Evolutionary conservation across 805 yeast genomes (phyloP).

Genomic region (Metschnikowia similis): DNA sequence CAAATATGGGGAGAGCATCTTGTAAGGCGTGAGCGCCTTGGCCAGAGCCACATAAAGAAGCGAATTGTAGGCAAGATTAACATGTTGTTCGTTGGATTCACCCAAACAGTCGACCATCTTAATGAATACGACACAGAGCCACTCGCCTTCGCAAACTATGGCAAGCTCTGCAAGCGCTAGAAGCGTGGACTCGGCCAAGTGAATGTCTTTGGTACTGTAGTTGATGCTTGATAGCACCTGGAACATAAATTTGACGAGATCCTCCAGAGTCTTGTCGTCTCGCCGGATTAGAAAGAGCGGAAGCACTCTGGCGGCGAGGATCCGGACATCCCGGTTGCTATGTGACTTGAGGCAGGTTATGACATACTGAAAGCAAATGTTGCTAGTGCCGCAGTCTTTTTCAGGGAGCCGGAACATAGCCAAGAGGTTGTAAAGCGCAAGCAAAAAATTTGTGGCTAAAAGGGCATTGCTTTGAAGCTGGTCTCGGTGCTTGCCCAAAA

Average conservation of each 20-base stretch:
- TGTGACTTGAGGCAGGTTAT: conserved; percentile 33
- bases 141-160: conserved; percentile 58
- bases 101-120: conserved; percentile 64
- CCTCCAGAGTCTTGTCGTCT: conserved; percentile 34
- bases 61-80: conserved; percentile 64
- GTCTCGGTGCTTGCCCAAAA: conserved; percentile 9
- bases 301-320: conserved; percentile 47
- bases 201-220: conserved; percentile 22
- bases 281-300: conserved; percentile 48
- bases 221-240: conserved; percentile 37
- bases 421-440: conserved; percentile 48
- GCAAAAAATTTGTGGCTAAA: conserved; percentile 39
- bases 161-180: conserved; percentile 64
- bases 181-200: conserved; percentile 56
- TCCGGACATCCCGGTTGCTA: conserved; percentile 51
- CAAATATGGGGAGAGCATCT: conserved; percentile 71
- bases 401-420: conserved; percentile 50
- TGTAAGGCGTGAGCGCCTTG: conserved; percentile 66
- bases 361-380: conserved; percentile 38
- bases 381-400: conserved; percentile 17
- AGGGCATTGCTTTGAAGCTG: conserved; percentile 19
- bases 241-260: conserved; percentile 43
- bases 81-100: conserved; percentile 59
- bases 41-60: conserved; percentile 55
- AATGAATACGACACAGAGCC: conserved; percentile 60